A percentile compares a stretch with the other conserved stretches of the same genome.
Evolutionary conservation across 1,284 basidiomycete genomes (phyloP).

Genomic region (Abortiporus biennis): DNA sequence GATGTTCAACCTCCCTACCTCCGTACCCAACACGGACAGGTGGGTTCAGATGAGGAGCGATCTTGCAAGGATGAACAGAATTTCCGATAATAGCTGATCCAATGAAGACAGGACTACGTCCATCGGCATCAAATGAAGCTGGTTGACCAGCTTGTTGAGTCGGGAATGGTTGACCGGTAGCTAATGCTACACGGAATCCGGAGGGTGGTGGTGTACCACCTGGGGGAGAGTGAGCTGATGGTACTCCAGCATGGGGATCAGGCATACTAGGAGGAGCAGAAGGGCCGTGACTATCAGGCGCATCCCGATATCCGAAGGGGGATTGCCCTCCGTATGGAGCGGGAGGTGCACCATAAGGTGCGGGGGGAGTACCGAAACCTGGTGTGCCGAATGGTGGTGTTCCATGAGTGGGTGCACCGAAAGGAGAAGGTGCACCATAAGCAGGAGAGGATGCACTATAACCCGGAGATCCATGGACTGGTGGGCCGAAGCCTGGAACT

Average conservation of each 20-base stretch:
- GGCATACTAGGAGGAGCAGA: background rate
- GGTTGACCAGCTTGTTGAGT: conserved; percentile 35
- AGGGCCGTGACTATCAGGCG: background rate
- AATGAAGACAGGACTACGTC: conserved; percentile 52
- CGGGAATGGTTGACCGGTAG: conserved; percentile 42
- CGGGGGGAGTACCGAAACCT: background rate
- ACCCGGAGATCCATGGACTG: background rate
- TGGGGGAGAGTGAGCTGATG: conserved; percentile 7
- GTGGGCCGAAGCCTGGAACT: background rate
- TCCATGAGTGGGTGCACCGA: background rate
- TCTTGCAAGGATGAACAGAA: conserved; percentile 77
- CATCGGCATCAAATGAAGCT: conserved; percentile 47
- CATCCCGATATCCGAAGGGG: background rate
- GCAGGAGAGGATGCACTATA: too few species aligned
- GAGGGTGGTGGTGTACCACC: conserved; percentile 37
- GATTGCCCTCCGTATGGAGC: background rate
- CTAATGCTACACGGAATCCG: conserved; percentile 56
- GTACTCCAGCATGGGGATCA: conserved; percentile 5
- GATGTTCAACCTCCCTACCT: conserved; percentile 51
- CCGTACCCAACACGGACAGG: conserved; percentile 57
- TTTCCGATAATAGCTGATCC: conserved; percentile 63
- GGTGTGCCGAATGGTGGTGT: background rate
- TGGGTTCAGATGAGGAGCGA: conserved; percentile 49
- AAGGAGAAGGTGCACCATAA: conserved; percentile 8
- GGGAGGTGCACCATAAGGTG: background rate